Evolutionary conservation across 176 grass and related monocot genomes (phyloP).

Genomic region (Cenchrus fungigraminus): DNA sequence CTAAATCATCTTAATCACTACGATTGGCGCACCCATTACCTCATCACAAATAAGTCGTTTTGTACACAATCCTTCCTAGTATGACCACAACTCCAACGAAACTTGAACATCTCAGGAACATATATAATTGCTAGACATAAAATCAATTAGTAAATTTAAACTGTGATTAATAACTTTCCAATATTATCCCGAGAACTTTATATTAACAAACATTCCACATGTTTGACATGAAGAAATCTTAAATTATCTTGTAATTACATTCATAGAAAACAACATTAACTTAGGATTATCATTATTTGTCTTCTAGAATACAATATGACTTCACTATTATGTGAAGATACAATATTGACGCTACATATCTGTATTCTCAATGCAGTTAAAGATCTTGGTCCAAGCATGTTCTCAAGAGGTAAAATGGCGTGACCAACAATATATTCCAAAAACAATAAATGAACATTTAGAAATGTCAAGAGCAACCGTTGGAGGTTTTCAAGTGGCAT

Average conservation of each 20-base stretch:
- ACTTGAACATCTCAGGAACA: not conserved
- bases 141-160: not conserved
- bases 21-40: too few relatives aligned
- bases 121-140: not conserved
- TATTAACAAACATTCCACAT: not conserved
- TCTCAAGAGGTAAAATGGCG: conserved; percentile 38
- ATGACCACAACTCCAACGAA: not conserved
- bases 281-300: not conserved
- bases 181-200: too few relatives aligned
- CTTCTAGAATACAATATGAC: not conserved
- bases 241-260: not conserved
- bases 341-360: not conserved
- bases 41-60: too few relatives aligned
- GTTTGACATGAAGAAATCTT: not conserved
- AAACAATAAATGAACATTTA: conserved; percentile 42
- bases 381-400: not conserved
- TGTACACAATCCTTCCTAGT: too few relatives aligned
- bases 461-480: not conserved
- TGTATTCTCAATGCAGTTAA: not conserved
- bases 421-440: conserved; percentile 13
- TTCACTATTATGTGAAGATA: not conserved
- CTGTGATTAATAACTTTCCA: not conserved
- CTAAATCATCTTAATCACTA: not conserved
- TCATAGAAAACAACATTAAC: not conserved
- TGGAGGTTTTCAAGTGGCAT: not conserved